A percentile compares a stretch with the other conserved stretches of the same genome.
Evolutionary conservation across 176 grass and related monocot species (phyloP).

Genomic region (Poa annua): DNA sequence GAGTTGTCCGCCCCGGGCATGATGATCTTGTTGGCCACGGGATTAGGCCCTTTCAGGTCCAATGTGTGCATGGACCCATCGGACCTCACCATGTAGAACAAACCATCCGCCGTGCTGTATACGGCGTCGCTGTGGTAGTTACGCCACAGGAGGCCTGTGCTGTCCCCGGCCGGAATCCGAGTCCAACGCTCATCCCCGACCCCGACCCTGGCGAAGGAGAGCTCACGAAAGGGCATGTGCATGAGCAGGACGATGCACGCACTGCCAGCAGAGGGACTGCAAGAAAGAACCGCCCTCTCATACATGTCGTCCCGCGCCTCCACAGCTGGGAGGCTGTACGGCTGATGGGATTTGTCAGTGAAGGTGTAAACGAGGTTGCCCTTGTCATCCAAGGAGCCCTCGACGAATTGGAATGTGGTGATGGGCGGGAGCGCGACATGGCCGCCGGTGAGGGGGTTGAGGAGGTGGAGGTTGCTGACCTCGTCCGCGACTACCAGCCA

Average conservation of each 20-base stretch:
- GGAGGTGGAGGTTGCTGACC: slow-evolving; percentile 18
- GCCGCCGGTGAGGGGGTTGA: slow-evolving; percentile 23
- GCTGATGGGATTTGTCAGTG: not conserved
- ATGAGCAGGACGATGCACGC: slow-evolving; percentile 2
- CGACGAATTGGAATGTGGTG: not conserved
- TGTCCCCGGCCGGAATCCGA: not conserved
- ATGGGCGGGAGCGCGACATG: slow-evolving; percentile 11
- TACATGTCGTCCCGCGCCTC: not conserved
- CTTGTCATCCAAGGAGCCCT: not conserved
- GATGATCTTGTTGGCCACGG: not conserved
- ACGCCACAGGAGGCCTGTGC: not conserved
- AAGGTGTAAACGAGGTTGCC: not conserved
- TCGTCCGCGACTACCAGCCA: slow-evolving; percentile 28
- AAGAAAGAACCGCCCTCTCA: not conserved
- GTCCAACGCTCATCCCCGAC: slow-evolving; percentile 35
- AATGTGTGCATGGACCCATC: not conserved
- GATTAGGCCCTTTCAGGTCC: not conserved
- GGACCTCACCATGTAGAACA: not conserved
- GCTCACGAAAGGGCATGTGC: not conserved
- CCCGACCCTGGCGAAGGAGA: slow-evolving; percentile 25
- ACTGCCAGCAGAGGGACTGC: not conserved
- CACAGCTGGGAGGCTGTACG: not conserved
- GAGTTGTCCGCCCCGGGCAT: not conserved
- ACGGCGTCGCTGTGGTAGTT: not conserved
- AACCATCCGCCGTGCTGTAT: not conserved